These are phyloP conservation scores for Umbelopsis ramanniana DNA, from an alignment of 192 early-diverging fungal genomes.

Conservation along the genomic window DNA sequence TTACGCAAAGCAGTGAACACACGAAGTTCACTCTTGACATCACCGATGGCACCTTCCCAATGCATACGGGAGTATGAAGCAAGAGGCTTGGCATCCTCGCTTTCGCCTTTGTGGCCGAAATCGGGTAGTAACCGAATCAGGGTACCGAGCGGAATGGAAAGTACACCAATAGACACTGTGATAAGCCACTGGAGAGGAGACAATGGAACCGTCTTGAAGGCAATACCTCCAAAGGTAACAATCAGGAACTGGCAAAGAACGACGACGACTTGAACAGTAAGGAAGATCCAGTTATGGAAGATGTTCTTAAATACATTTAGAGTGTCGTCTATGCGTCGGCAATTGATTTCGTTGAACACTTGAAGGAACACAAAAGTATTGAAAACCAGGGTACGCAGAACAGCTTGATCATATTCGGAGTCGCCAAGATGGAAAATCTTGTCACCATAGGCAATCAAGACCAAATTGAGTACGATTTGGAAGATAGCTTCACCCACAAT, in stretches of 20 bases:
- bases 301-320: conserved; percentile 92
- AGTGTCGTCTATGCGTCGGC: conserved; percentile 75
- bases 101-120: conserved; percentile 26
- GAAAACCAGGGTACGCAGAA: conserved; percentile 84
- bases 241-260: conserved; percentile 81
- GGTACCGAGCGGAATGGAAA: conserved; percentile 82
- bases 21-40: conserved; percentile 36
- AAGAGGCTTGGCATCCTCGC: conserved; percentile 41
- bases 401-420: conserved; percentile 39
- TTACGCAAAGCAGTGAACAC: conserved; percentile 31
- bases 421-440: conserved; percentile 62
- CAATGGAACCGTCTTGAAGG: conserved; percentile 83
- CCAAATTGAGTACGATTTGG: conserved; percentile 81
- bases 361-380: conserved; percentile 95
- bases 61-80: conserved; percentile 41
- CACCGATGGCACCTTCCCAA: conserved; percentile 45
- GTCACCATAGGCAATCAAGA: conserved; percentile 60
- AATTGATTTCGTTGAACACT: conserved; percentile 96
- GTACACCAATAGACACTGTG: conserved; percentile 78
- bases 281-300: conserved; percentile 79
- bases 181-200: conserved; percentile 73
- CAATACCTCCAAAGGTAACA: conserved; percentile 84
- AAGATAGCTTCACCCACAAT: conserved; percentile 90
- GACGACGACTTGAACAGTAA: conserved; percentile 75
- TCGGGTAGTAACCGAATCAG: conserved; percentile 84